Base-by-base conservation (phyloP, 257 asterid genomes). In the Voacanga thouarsii region DNA sequence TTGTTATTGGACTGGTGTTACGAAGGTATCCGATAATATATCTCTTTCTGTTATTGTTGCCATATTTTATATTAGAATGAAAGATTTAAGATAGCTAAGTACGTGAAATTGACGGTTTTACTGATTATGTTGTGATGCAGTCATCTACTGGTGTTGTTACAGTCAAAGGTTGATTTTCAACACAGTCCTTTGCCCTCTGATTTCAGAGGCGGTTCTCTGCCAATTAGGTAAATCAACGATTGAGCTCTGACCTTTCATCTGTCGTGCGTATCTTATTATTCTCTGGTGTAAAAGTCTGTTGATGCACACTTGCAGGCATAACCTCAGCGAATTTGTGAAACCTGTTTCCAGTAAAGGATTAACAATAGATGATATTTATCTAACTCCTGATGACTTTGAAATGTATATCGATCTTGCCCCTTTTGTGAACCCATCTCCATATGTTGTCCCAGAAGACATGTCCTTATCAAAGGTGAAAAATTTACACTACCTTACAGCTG, bases 331-430 rank as follows among this genome's bases (percentile, higher is more conserved):
- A 85, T 96, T 96, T 77, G 92, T 96, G 74, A 96, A 96, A 88
- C 99, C 99, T 15, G 91, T 90, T 84, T 96, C 99, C 50, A 96
- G 97, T 83, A 93, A 89, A 83, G 97, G 99, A 75, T 55, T 92
- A 55, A 74, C 97, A 65, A 82, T 96, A 80, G 86, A 87, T 72
- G 99, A 96, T 85, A 89, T 96, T 78, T 91, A 89, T 84, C 85
- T 92, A 76, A 89, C 94, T 63, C 81, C 90, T 21, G 97, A 96
- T 86, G 98, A 96, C 87, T 63, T 96, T 75, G 98, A 93, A 84
- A 96, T 96, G 99, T 96, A 87, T 86, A 92, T 96, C 76, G 99
- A 93, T 85, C 97, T 96, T 70, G 99, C 92, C 78, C 97, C 95
- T 0, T 96, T 92, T 83, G 80, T 93, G 45, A 96, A 93, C 71